Base-by-base conservation (phyloP, 2,329 filamentous ascomycete genomes). In the Thielaviopsis cerberus region DNA sequence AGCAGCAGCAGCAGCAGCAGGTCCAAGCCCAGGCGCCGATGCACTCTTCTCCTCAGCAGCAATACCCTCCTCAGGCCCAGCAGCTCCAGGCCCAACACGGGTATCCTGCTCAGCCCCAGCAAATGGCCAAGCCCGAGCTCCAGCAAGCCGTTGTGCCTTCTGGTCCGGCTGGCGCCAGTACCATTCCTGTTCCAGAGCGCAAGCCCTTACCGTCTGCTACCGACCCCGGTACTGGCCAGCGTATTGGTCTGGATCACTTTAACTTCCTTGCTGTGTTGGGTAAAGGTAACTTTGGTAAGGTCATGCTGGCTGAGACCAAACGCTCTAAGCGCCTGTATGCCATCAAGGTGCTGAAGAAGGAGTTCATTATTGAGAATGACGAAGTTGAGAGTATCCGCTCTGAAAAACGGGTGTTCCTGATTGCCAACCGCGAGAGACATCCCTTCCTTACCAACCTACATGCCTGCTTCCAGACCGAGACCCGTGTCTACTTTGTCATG, bases 301-400 rank as follows among this genome's bases (percentile, higher is more conserved):
- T 98, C 72, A 98, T 98, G 92, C 76, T 98, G 70, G 92, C 92
- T 1, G 94, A 98, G 73, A 95, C 92, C 1, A 98, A 98, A 76
- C 83, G 82, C 58, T 83, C 86, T 10, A 88, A 90, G 70, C 86
- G 91, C 69, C 76, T 98, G 7, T 98, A 97, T 69, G 92, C 92
- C 59, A 98, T 98, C 71, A 98, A 98, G 73, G 92, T 98, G 41
- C 74, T 98, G 64, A 98, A 98, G 79, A 98, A 98, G 74, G 92
- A 98, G 70, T 98, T 98, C 70, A 98, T 98, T 68, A 98, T 98
- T 62, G 94, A 98, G 69, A 95, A 98, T 63, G 92, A 98, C 67
- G 92, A 98, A 73, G 92, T 98, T 7, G 92, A 98, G 71, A 97
- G 91, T 71, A 96, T 89, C 50, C 82, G 91, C 63, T 98, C 92